Conservation (phyloP, 2,329 filamentous ascomycete species). For the Metarhizium rileyi region DNA sequence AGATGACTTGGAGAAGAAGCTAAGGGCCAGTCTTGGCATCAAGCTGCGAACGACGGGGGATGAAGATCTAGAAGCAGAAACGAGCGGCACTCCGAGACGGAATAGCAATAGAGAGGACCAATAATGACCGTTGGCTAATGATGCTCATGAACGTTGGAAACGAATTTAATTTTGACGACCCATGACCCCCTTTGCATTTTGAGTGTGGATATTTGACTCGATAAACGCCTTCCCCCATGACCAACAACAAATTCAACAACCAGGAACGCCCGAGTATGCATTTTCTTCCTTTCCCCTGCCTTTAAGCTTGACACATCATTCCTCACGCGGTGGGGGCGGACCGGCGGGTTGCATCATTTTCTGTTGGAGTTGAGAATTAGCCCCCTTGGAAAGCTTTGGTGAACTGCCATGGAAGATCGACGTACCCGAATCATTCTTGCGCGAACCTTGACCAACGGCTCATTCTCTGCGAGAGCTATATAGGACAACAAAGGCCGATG, state of each 20-base stretch:
- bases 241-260: neutral
- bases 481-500: slow-evolving; percentile 84
- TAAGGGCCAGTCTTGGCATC: slow-evolving; percentile 53
- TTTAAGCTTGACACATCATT: slow-evolving; percentile 18
- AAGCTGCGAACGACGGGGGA: slow-evolving; percentile 17
- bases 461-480: slow-evolving; percentile 81
- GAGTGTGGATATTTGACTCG: neutral
- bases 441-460: slow-evolving; percentile 70
- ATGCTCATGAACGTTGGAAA: neutral
- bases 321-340: slow-evolving; percentile 47
- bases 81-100: slow-evolving; percentile 2
- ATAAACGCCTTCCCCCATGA: neutral
- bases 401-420: slow-evolving; percentile 5
- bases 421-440: slow-evolving; percentile 66
- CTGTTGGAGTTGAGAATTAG: slow-evolving; percentile 24
- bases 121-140: neutral
- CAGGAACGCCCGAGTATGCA: neutral
- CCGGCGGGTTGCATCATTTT: slow-evolving; percentile 59
- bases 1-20: slow-evolving; percentile 47
- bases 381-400: neutral
- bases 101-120: neutral
- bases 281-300: neutral
- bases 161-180: neutral
- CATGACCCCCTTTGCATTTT: neutral
- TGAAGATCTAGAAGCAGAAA: slow-evolving; percentile 12